phyloP scores from a whole-genome alignment of 345 rosid genomes.

The Nasturtium officinale region DNA sequence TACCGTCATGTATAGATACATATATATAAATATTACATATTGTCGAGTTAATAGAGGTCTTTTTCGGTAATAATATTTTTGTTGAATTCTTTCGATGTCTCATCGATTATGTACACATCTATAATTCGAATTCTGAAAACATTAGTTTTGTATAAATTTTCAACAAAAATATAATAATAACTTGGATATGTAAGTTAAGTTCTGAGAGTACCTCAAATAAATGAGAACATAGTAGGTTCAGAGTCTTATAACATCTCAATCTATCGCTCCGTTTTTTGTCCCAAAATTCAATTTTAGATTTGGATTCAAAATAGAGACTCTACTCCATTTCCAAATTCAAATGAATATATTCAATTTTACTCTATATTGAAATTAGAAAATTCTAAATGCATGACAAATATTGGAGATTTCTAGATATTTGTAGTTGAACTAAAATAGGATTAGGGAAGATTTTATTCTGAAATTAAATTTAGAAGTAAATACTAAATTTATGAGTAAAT shows the following conservation, averaged over 20 bases:
- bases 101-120: neutral
- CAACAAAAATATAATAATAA: neutral
- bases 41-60: slow-evolving; percentile 24
- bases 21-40: neutral
- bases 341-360: neutral
- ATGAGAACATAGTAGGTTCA: slow-evolving; percentile 8
- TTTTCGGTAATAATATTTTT: neutral
- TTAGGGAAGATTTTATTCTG: no score
- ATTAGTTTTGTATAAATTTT: neutral
- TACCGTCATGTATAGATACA: slow-evolving; percentile 18
- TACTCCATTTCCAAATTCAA: neutral
- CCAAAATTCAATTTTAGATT: no score
- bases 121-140: neutral
- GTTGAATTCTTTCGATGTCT: slow-evolving; percentile 11
- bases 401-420: no score
- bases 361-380: neutral
- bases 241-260: neutral
- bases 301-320: neutral
- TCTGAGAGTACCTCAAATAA: neutral
- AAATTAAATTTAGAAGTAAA: no score
- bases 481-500: no score
- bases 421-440: no score
- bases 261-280: neutral
- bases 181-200: neutral
- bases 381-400: no score